Base-by-base conservation (phyloP, 306 rosid species). In the Cyamopsis tetragonoloba region DNA sequence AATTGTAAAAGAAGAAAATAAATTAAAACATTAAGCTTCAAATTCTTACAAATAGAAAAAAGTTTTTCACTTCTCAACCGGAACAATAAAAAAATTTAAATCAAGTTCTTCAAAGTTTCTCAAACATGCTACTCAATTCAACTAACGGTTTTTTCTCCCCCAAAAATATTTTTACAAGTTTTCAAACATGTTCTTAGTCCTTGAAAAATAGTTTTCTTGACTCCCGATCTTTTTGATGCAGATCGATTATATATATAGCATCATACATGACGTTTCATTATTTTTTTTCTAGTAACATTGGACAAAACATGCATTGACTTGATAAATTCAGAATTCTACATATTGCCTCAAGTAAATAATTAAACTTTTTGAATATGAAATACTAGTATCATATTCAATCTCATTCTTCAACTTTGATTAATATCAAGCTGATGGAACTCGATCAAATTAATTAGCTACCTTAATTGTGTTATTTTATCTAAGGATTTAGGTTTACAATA, bases 171-270 rank as follows among this genome's bases (percentile, higher is more conserved):
- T n/a, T n/a, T n/a, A n/a, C n/a, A n/a, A n/a, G n/a, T n/a, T n/a
- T n/a, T n/a, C n/a, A n/a, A n/a, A n/a, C 64, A 10, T 38, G 73
- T 68, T 17, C 24, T 37, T 35, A 6, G 39, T 35, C 58, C 4
- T 9, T 51, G 73, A 68, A 68, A 66, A 47, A 18, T 32, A n/a
- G 13, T 31, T 67, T 50, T 51, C 18, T 32, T 50, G 72, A 27
- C 12, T 26, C 41, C 51, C 20, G 39, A 15, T 26, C 8, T 4
- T 51, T 4, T 51, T 24, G 53, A 26, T 15, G 28, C 20, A 67
- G 23, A 6, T 26, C 2, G 31, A 41, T 17, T 55, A n/a, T n/a
- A n/a, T n/a, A n/a, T n/a, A n/a, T n/a, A 26, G 12, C 55, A 38
- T 4, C 18, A 42, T 20, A 5, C 57, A 43, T 56, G 66, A 42